These are phyloP conservation scores for Coemansia sp. DNA, from an alignment of 192 early-diverging fungal species.

Conservation along the genomic window DNA sequence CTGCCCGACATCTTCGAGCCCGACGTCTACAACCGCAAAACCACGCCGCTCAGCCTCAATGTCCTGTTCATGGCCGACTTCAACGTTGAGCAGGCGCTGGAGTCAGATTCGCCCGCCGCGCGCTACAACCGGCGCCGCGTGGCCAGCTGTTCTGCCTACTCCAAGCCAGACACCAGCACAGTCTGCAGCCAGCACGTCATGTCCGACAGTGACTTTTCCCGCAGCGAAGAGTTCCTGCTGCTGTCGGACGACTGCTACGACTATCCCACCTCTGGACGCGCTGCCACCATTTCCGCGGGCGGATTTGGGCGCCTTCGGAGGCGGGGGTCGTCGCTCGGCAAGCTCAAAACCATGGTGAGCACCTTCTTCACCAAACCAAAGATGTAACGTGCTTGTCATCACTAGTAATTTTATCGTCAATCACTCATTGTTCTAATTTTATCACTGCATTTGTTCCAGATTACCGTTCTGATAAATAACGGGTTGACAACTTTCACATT, in stretches of 20 bases:
- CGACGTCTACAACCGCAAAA: slow-evolving; percentile 18
- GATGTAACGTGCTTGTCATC: background rate
- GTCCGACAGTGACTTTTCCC: slow-evolving; percentile 13
- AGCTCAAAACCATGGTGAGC: slow-evolving; percentile 12
- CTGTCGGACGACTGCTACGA: slow-evolving; percentile 8
- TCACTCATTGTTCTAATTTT: background rate
- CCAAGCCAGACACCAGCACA: slow-evolving; percentile 2
- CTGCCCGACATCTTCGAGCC: slow-evolving; percentile 42
- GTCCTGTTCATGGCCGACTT: slow-evolving; percentile 9
- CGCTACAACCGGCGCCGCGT: slow-evolving; percentile 23
- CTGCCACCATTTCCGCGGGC: slow-evolving; percentile 4
- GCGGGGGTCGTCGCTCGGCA: slow-evolving; percentile 14
- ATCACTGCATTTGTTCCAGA: background rate
- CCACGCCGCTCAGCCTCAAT: slow-evolving; percentile 19
- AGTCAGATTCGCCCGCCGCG: slow-evolving; percentile 13
- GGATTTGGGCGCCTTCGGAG: slow-evolving; percentile 3
- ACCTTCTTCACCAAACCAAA: slow-evolving; percentile 4
- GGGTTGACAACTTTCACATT: too few relatives aligned
- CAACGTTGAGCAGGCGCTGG: slow-evolving; percentile 11
- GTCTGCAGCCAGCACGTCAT: slow-evolving; percentile 12
- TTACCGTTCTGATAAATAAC: too few relatives aligned
- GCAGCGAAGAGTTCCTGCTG: slow-evolving; percentile 24
- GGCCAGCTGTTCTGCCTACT: slow-evolving; percentile 4
- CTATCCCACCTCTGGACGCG: background rate
- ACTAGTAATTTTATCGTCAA: background rate